Base-by-base conservation (phyloP, 2,329 filamentous ascomycete species). In the Aspergillus persii region DNA sequence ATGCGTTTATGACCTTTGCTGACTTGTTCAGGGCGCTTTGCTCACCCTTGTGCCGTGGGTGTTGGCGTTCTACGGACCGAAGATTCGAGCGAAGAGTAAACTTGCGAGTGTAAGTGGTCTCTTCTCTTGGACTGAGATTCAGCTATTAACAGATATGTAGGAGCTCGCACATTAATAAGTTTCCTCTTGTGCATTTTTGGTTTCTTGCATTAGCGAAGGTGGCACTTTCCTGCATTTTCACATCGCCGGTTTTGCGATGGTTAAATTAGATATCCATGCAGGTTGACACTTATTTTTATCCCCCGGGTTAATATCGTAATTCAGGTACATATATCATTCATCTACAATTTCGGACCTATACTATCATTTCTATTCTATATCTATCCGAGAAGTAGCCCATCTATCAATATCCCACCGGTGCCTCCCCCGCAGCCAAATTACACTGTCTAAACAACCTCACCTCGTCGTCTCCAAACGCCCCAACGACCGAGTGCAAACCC, bases 31-130 rank as follows among this genome's bases (percentile, higher is more conserved):
- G 71, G 84, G 82, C 2, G 78, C 80, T 2, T 58, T 83, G 2
- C 74, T 97, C 62, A 93, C 90, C 0, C 72, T 90, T 2, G 92
- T 96, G n/a, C 94, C 93, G 0, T 97, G 92, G 90, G 86, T 93
- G 0, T 74, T 97, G 54, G 84, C 93, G 0, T 85, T 95, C 33
- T 95, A 86, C 65, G 94, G 93, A 0, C 86, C 89, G 36, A 84
- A 71, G 63, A 96, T 97, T 63, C 81, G 93, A 30, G 83, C 84
- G 9, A 84, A 87, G 71, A 95, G 91, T 71, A 89, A 86, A 66
- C 89, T 96, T 76, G 92, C 92, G 4, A 83, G 81, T 71, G 85
- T 83, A 73, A 77, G 79, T 69, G 50, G 3, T 39, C 3, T 7
- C n/a, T 11, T n/a, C 3, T 18, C 26, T 1, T 31, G 11, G n/a